Conservation (phyloP, 2,329 filamentous ascomycete species). For the Cylindrodendrum hubeiense region DNA sequence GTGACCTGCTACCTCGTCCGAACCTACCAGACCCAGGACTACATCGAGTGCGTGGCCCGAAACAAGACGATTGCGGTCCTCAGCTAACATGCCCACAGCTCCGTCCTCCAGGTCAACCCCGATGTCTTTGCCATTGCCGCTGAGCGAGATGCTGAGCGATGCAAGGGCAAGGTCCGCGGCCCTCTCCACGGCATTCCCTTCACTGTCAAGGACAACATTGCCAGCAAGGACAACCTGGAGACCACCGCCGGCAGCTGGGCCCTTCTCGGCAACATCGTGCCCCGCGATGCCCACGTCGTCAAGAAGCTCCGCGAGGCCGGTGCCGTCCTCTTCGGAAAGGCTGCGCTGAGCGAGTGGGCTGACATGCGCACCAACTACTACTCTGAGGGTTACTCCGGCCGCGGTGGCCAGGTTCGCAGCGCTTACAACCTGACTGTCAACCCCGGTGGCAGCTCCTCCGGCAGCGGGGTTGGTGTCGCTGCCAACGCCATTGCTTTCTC, state of each 20-base stretch:
- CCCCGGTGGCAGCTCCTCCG: constrained; percentile 77
- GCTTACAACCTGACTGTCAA: constrained; percentile 78
- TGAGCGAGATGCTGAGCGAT: constrained; percentile 70
- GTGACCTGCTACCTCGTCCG: constrained; percentile 73
- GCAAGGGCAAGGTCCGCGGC: constrained; percentile 67
- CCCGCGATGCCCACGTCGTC: constrained; percentile 76
- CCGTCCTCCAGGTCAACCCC: constrained; percentile 76
- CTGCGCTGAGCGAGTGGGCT: constrained; percentile 80
- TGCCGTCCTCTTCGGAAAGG: constrained; percentile 78
- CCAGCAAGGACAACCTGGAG: constrained; percentile 83
- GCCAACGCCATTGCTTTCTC: constrained; percentile 74
- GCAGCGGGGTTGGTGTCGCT: constrained; percentile 73
- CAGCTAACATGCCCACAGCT: constrained; percentile 49
- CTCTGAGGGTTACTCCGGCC: constrained; percentile 74
- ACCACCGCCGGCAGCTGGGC: constrained; percentile 80
- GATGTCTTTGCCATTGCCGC: constrained; percentile 73
- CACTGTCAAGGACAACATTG: constrained; percentile 74
- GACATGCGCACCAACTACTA: constrained; percentile 77
- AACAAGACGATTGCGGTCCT: not conserved
- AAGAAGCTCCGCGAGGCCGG: constrained; percentile 71
- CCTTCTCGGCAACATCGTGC: constrained; percentile 73
- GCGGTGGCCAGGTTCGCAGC: constrained; percentile 73
- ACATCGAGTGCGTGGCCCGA: constrained; percentile 66
- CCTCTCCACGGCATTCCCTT: constrained; percentile 82
- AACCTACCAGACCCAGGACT: constrained; percentile 71